Percentiles rank a stretch among this genome's conserved stretches.
Evolutionary conservation across 78 protist genomes (phyloP).

Genomic region (Planoprotostelium fungivorum): DNA sequence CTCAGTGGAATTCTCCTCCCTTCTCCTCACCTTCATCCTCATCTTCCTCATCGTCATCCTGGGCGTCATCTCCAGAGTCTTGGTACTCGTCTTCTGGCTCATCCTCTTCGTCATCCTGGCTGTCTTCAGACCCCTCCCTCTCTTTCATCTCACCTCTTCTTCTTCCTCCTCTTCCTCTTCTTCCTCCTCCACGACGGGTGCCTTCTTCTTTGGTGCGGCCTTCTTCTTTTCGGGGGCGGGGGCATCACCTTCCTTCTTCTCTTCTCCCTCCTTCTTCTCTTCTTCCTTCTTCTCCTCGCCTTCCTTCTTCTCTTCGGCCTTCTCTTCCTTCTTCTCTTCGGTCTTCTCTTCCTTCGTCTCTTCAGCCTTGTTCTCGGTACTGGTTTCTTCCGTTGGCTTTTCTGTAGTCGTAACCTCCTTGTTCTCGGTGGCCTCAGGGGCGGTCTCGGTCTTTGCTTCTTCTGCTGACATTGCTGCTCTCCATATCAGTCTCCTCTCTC

Average conservation of each 20-base stretch:
- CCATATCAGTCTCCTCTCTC: too few species aligned
- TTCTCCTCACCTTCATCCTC: not conserved
- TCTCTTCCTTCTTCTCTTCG: not conserved
- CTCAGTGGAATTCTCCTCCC: not conserved
- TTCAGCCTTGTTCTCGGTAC: not conserved
- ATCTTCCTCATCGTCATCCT: not conserved
- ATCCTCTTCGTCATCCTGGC: not conserved
- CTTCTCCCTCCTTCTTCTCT: not conserved
- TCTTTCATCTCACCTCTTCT: not conserved
- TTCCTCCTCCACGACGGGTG: not conserved
- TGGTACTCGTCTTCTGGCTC: not conserved
- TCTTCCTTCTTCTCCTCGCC: not conserved
- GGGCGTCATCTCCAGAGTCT: constrained; percentile 1
- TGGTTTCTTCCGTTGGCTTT: not conserved
- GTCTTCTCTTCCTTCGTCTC: not conserved
- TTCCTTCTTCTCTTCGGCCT: not conserved
- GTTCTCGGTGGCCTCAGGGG: not conserved
- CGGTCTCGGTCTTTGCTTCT: not conserved
- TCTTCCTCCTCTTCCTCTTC: not conserved
- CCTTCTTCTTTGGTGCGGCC: not conserved
- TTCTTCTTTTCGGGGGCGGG: not conserved
- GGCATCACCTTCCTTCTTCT: not conserved
- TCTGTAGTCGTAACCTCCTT: not conserved
- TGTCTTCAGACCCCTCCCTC: not conserved
- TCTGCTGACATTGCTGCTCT: not conserved